These are phyloP conservation scores for Eucalyptus decipiens DNA, from an alignment of 345 rosid genomes.

Conservation along the genomic window DNA sequence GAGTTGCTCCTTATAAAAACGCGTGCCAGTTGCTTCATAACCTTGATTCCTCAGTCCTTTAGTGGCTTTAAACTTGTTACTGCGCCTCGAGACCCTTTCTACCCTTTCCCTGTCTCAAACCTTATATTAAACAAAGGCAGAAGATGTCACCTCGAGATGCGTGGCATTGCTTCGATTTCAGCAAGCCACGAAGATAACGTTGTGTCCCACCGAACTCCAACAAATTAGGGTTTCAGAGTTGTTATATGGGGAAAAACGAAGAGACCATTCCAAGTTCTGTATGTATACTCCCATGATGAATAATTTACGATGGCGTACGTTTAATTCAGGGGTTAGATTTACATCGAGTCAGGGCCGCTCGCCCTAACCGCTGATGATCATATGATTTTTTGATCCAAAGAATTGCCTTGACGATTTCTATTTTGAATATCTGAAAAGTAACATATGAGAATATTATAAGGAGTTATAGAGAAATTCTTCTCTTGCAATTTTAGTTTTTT, in stretches of 20 bases:
- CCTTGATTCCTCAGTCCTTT: too few species aligned
- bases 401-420: accelerated
- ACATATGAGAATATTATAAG: accelerated
- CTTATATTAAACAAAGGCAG: background rate
- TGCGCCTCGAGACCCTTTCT: background rate
- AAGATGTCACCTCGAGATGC: background rate
- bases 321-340: background rate
- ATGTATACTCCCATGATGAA: too few species aligned
- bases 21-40: too few species aligned
- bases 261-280: background rate
- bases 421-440: background rate
- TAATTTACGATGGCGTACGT: background rate
- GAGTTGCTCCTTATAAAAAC: too few species aligned
- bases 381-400: background rate
- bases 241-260: background rate
- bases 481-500: too few species aligned
- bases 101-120: background rate
- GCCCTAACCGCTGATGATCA: background rate
- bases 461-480: accelerated
- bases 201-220: too few species aligned
- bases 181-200: background rate
- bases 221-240: background rate
- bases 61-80: background rate
- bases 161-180: background rate
- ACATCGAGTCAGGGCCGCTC: background rate